Evolutionary conservation across 2,329 filamentous ascomycete species (phyloP).

Genomic region (Aspergillus udagawae): DNA sequence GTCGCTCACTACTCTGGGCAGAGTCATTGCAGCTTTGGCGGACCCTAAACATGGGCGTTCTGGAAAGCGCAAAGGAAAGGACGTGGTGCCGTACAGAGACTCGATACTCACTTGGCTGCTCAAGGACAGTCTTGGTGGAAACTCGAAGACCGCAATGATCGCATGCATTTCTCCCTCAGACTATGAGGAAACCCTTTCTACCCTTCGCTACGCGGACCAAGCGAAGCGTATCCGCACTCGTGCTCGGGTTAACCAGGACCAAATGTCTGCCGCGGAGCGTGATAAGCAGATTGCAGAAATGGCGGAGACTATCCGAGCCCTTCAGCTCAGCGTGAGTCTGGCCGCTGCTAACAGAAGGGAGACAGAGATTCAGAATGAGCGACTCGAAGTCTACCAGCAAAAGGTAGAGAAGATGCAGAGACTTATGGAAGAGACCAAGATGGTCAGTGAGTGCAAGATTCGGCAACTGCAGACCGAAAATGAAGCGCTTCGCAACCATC

Average conservation of each 20-base stretch:
- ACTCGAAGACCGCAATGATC: slow-evolving; percentile 99
- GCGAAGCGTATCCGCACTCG: slow-evolving; percentile 95
- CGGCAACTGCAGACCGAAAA: slow-evolving; percentile 85
- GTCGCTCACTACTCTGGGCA: slow-evolving; percentile 88
- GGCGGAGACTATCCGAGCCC: slow-evolving; percentile 84
- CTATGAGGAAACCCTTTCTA: slow-evolving; percentile 95
- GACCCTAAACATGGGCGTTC: slow-evolving; percentile 61
- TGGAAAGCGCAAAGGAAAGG: slow-evolving; percentile 58
- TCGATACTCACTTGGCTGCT: slow-evolving; percentile 80
- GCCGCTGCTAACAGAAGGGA: slow-evolving; percentile 68
- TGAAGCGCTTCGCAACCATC: slow-evolving; percentile 79
- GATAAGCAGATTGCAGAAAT: slow-evolving; percentile 92
- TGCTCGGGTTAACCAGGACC: slow-evolving; percentile 92
- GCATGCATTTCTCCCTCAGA: slow-evolving; percentile 93
- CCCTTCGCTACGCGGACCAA: slow-evolving; percentile 93
- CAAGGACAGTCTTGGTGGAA: slow-evolving; percentile 92
- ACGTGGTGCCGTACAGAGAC: slow-evolving; percentile 89
- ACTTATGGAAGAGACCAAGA: slow-evolving; percentile 89
- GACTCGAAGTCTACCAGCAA: slow-evolving; percentile 89
- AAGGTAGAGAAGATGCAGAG: slow-evolving; percentile 87
- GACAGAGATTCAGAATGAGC: slow-evolving; percentile 72
- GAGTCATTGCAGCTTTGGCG: slow-evolving; percentile 89
- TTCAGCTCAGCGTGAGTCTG: slow-evolving; percentile 70
- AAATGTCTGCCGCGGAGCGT: slow-evolving; percentile 84
- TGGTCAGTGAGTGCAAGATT: slow-evolving; percentile 92